Evolutionary conservation across 768 basidiomycete species (phyloP), one percentile per base, ranked within the genome.

Genomic region (Leucocoprinus sp.): DNA sequence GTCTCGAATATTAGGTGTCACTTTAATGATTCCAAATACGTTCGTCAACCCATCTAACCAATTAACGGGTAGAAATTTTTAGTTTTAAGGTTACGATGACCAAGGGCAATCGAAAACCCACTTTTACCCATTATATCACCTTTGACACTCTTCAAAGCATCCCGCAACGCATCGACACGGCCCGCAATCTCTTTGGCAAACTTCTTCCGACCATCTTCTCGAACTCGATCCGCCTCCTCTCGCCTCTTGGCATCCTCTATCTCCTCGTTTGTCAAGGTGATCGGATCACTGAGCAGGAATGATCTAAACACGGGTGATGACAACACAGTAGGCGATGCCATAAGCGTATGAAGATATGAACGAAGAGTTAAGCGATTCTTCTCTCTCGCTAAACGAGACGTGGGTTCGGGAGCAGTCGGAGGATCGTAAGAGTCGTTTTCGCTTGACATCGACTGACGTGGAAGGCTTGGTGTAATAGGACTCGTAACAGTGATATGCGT

Each of bases 361-460:
- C 96, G 80, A 14, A 99, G 76, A 0, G 96, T 98, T 3, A 99
- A 70, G 11, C 96, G 72, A 56, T 99, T 99, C 74, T 93, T 95
- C 62, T 99, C 96, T 19, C 96, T 72, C 1, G 90, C 71, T 17
- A 95, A 71, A 26, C 80, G 78, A 17, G 72, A 69, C 21, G 67
- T 60, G 19, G 53, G 51, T 23, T 38, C 45, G 8, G 47, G 42
- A 6, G 27, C 1, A 14, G 42, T 19, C 31, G 29, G 5, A 17
- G 49, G 18, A 27, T 36, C 21, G 18, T 36, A 44, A 9, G 19
- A 18, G 15, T 6, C 9, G 39, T 22, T 18, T 5, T 15, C 38
- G 28, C 46, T 40, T 9, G 37, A 35, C 22, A 36, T 33, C 4
- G 52, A 47, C 6, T 29, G 29, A 11, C 31, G 45, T 8, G 38